Conservation (phyloP, 805 yeast genomes). For the baker's yeast (Saccharomyces cerevisiae) region DNA sequence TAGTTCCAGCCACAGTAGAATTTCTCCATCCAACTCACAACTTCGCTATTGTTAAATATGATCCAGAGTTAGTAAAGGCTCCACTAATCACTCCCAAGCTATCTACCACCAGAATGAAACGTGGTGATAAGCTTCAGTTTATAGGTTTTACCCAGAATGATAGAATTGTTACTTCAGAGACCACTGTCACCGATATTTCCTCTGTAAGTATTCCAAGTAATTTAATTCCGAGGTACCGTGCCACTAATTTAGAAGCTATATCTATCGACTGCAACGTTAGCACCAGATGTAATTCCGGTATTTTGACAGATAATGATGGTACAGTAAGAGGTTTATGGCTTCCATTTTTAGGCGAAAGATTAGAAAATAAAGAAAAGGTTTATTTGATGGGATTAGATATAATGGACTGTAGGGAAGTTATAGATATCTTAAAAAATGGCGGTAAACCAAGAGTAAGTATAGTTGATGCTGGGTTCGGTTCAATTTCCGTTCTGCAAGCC, state of each 20-base stretch:
- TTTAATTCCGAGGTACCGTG: constrained; percentile 72
- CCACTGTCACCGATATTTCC: constrained; percentile 68
- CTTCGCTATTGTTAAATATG: constrained; percentile 76
- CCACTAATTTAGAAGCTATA: constrained; percentile 71
- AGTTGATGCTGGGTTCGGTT: constrained; percentile 70
- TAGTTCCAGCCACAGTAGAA: constrained; percentile 69
- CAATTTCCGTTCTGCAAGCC: constrained; percentile 63
- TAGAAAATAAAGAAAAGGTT: constrained; percentile 50
- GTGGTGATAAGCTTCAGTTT: constrained; percentile 72
- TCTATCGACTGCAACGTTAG: constrained; percentile 65
- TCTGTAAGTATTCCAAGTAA: constrained; percentile 66
- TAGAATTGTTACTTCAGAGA: constrained; percentile 64
- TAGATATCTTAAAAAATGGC: constrained; percentile 42
- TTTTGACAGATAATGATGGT: constrained; percentile 70
- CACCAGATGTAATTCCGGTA: constrained; percentile 71
- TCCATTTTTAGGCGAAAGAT: constrained; percentile 69
- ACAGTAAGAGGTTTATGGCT: constrained; percentile 79
- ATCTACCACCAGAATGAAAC: constrained; percentile 45
- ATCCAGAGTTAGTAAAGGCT: constrained; percentile 64
- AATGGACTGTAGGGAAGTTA: constrained; percentile 50
- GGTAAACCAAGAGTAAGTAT: constrained; percentile 54
- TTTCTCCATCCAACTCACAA: constrained; percentile 84
- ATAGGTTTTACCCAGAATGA: constrained; percentile 70
- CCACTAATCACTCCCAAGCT: constrained; percentile 63
- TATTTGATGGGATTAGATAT: constrained; percentile 74